Base-by-base conservation (phyloP, 139 green algal genomes). In the Pycnococcus provasolii region DNA sequence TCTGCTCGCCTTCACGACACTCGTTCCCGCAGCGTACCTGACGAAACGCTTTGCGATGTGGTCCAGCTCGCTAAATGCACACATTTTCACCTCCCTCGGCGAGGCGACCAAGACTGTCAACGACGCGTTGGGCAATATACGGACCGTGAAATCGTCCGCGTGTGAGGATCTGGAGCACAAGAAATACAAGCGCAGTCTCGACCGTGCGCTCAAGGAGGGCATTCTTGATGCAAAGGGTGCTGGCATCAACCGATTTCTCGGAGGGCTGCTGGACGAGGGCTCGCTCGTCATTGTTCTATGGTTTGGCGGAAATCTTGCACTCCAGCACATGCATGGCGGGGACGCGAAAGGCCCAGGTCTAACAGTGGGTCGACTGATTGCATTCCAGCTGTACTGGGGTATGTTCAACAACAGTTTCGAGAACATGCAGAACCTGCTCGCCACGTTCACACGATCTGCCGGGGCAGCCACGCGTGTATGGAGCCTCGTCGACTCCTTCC, bases 1-100 rank as follows among this genome's bases (percentile, higher is more conserved):
- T 45, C 79, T 83, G 60, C 57, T 83, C 0, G 76, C 77, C 4
- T 83, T 83, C 55, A 82, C 77, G 26, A 82, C 75, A 41, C 71
- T 83, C 64, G 57, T 79, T 53, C 77, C 77, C 42, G 71, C 82
- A 52, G 75, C 75, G 52, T 68, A 79, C 63, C 64, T 83, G 45
- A 83, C 75, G 2, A 50, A 58, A 6, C 45, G 75, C 1, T 83
- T 82, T 66, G 81, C 75, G 1, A 55, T 60, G 41, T 83, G 76
- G 75, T 73, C 53, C 8, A 58, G 65, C 5, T 51, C 60, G 9
- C 58, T 83, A 4, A 83, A 83, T 61, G 59, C 75, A 11, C 72
- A 80, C 52, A 73, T 73, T 3, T 67, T 48, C 67, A 55, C 59
- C 26, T 39, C 46, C 55, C 51, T 68, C 44, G 67, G 66, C 6